Conservation (phyloP, 2,329 filamentous ascomycete species). For the Tolypocladium sp. region DNA sequence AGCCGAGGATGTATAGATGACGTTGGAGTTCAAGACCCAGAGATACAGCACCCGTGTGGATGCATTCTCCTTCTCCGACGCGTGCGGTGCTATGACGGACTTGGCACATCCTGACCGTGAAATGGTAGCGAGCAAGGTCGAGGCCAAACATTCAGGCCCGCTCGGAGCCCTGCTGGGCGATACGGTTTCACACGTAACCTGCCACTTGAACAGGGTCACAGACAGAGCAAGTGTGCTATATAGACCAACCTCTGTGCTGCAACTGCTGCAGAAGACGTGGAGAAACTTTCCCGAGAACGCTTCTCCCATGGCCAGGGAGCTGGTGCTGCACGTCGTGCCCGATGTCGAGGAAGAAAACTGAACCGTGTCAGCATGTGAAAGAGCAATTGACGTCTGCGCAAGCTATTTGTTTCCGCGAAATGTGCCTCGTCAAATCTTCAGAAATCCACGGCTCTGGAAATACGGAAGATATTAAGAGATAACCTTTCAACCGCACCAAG, state of each 20-base stretch:
- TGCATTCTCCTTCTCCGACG: neutral
- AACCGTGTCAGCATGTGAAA: slow-evolving; percentile 12
- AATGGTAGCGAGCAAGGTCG: slow-evolving; percentile 42
- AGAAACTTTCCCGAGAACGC: slow-evolving; percentile 19
- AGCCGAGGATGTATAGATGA: slow-evolving; percentile 39
- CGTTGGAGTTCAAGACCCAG: slow-evolving; percentile 48
- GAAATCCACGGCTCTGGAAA: slow-evolving; percentile 38
- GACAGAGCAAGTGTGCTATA: slow-evolving; percentile 35
- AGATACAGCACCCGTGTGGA: slow-evolving; percentile 29
- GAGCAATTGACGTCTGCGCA: neutral
- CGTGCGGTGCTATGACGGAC: slow-evolving; percentile 36
- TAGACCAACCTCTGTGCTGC: slow-evolving; percentile 36
- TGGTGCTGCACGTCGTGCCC: slow-evolving; percentile 19
- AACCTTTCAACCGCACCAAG: slow-evolving; percentile 17
- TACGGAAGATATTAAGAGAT: slow-evolving; percentile 34
- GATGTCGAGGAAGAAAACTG: slow-evolving; percentile 28
- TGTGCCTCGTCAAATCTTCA: slow-evolving; percentile 45
- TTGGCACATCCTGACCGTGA: slow-evolving; percentile 50
- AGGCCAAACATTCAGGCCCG: slow-evolving; percentile 41
- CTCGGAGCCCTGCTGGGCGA: slow-evolving; percentile 20
- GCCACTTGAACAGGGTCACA: slow-evolving; percentile 49
- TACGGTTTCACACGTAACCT: slow-evolving; percentile 30
- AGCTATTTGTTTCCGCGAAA: slow-evolving; percentile 5
- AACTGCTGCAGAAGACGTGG: slow-evolving; percentile 35
- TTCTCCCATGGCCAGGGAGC: slow-evolving; percentile 16